phyloP scores from a whole-genome alignment of 768 basidiomycete genomes.

The Mycena filopes region DNA sequence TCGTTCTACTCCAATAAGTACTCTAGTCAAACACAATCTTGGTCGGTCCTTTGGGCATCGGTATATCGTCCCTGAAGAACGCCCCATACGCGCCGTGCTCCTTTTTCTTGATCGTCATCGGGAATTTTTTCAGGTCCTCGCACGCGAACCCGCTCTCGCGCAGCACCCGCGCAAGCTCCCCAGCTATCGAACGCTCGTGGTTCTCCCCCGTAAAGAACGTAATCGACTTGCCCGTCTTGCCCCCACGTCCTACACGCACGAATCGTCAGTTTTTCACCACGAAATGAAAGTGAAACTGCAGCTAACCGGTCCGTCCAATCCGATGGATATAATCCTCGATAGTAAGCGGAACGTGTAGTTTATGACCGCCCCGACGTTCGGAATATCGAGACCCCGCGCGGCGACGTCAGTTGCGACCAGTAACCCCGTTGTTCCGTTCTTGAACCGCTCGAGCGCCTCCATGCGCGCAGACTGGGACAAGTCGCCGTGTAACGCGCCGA shows the following conservation, averaged over 20 bases:
- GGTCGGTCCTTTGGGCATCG: constrained; percentile 69
- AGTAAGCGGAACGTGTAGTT: constrained; percentile 98
- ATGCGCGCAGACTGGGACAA: constrained; percentile 87
- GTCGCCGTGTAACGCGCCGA: constrained; percentile 90
- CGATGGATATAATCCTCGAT: constrained; percentile 94
- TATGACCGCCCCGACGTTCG: constrained; percentile 92
- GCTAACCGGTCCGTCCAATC: constrained; percentile 86
- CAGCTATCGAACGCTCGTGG: constrained; percentile 88
- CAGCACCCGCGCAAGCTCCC: constrained; percentile 92
- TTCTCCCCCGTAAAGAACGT: constrained; percentile 96
- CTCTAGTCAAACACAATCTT: constrained; percentile 75
- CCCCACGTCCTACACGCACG: constrained; percentile 78
- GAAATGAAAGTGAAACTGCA: constrained; percentile 19
- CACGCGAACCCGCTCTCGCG: constrained; percentile 87
- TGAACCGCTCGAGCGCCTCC: constrained; percentile 88
- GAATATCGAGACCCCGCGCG: constrained; percentile 96
- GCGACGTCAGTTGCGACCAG: constrained; percentile 98
- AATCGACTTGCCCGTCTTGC: constrained; percentile 88
- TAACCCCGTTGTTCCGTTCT: constrained; percentile 80
- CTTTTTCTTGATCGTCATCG: constrained; percentile 98
- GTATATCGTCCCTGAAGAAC: constrained; percentile 79
- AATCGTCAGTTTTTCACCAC: constrained; percentile 25
- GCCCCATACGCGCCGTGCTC: constrained; percentile 91
- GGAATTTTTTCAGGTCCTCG: constrained; percentile 84
- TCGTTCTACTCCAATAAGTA: constrained; percentile 47